Evolutionary conservation across 1,284 basidiomycete species (phyloP).

Genomic region (Heliocybe sulcata): DNA sequence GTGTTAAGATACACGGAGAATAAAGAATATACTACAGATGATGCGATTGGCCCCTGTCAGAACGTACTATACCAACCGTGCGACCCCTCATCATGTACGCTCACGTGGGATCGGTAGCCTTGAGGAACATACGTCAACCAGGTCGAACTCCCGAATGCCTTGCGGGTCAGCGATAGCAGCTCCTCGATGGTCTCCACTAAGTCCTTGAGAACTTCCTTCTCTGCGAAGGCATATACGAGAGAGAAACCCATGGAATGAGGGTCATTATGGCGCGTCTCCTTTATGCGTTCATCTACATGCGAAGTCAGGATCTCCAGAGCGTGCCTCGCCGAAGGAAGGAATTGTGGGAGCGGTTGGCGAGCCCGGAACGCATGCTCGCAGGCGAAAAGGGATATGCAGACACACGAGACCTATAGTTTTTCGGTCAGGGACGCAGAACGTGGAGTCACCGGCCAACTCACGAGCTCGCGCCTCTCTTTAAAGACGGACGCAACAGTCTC

Average conservation of each 20-base stretch:
- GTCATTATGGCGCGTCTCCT: constrained; percentile 21
- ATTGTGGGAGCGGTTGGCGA: constrained; percentile 41
- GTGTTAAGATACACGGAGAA: too few species aligned
- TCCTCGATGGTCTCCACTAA: constrained; percentile 37
- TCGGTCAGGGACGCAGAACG: neutral
- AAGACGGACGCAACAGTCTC: constrained; percentile 35
- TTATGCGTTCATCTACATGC: constrained; percentile 29
- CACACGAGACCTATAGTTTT: constrained; percentile 30
- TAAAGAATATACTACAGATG: too few species aligned
- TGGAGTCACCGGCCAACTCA: constrained; percentile 14
- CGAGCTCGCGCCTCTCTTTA: constrained; percentile 37
- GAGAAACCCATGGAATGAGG: constrained; percentile 27
- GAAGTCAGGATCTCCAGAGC: constrained; percentile 29
- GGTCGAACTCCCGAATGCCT: constrained; percentile 37
- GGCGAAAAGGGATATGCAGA: constrained; percentile 41
- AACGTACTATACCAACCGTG: constrained; percentile 23
- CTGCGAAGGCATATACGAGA: constrained; percentile 36
- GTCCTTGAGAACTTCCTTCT: constrained; percentile 34
- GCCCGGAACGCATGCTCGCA: constrained; percentile 43
- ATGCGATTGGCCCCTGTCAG: too few species aligned
- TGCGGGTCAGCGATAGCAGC: constrained; percentile 30
- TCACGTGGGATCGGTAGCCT: constrained; percentile 11
- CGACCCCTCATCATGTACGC: constrained; percentile 14
- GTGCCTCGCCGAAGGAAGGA: constrained; percentile 38
- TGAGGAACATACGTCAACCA: constrained; percentile 28